A percentile compares a stretch with the other conserved stretches of the same genome.
Evolutionary conservation across 2,329 filamentous ascomycete species (phyloP).

Genomic region (Coleophoma cylindrospora): DNA sequence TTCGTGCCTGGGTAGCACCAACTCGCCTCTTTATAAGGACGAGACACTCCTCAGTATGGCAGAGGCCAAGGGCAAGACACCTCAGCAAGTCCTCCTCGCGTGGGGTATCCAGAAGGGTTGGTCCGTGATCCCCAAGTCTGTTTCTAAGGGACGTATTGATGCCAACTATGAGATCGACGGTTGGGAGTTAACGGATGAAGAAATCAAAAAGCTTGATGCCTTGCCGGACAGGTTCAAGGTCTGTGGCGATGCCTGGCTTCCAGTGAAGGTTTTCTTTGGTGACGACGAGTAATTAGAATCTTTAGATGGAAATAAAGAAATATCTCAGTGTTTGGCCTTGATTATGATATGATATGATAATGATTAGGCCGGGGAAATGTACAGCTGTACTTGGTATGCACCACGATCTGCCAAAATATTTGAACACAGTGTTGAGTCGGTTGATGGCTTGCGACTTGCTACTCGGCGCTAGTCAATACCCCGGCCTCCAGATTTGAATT

Average conservation of each 20-base stretch:
- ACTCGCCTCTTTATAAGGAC: constrained; percentile 67
- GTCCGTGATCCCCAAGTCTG: constrained; percentile 82
- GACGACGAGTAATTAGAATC: constrained; percentile 61
- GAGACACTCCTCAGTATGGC: constrained; percentile 57
- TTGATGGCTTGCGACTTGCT: no score
- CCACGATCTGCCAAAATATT: no score
- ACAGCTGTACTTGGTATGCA: no score
- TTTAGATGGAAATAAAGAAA: no score
- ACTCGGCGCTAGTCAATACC: no score
- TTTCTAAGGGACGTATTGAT: constrained; percentile 68
- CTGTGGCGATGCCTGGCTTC: constrained; percentile 69
- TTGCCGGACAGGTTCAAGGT: constrained; percentile 68
- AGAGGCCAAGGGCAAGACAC: constrained; percentile 59
- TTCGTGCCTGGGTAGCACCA: constrained; percentile 66
- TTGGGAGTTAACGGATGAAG: constrained; percentile 67
- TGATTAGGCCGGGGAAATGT: no score
- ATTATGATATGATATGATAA: no score
- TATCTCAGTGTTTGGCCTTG: no score
- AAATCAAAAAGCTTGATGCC: constrained; percentile 56
- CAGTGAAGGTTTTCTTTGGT: constrained; percentile 76
- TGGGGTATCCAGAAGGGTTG: constrained; percentile 81
- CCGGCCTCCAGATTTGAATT: no score
- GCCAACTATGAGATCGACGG: constrained; percentile 72
- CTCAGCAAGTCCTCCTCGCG: constrained; percentile 71
- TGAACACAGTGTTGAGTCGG: no score